Evolutionary conservation across 2,329 filamentous ascomycete genomes (phyloP), one percentile per base, ranked within the genome.

Genomic region (Fusarium euwallaceae): DNA sequence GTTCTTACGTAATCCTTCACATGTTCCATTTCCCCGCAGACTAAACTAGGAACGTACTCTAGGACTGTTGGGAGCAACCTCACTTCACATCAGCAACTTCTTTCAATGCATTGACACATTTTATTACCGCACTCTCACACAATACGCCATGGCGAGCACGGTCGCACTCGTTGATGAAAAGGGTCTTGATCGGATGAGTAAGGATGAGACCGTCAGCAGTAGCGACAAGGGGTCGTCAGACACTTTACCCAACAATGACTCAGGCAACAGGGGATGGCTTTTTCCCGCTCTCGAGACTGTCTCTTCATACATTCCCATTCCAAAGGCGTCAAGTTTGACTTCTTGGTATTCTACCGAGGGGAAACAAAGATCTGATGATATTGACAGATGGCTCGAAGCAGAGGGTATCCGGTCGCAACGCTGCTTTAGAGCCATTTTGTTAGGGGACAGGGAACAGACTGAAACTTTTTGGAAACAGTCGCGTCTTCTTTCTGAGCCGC

Each of bases 381-480:
- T 66, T 14, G 64, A 66, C 32, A 48, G 16, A 20, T 66, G 43
- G 55, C 64, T 66, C 17, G 41, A 66, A 14, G 41, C 39, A 14
- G 64, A 66, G 20, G 29, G 55, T 12, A 22, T 34, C 10, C 41
- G 24, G 4, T 17, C 36, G 37, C 48, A 66, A 22, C 11, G 29
- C 4, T 41, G 39, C 17, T 24, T 66, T n/a, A 16, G 36, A 3
- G 55, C 56, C 32, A 51, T 66, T 24, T 17, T 61, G 6, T n/a
- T 48, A 11, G 64, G 64, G 1, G 56, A 66, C 41, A 27, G 24
- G 20, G 32, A 61, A 6, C 41, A 66, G 22, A 66, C 29, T 5
- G 43, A 41, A 14, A 66, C 34, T 17, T 66, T 66, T 17, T 61
- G 64, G 55, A 66, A 66, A 53, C 64, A 66, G 24, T n/a, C 56